phyloP scores from a whole-genome alignment of 2,329 filamentous ascomycete species.

The Pestalotiopsis sp. region DNA sequence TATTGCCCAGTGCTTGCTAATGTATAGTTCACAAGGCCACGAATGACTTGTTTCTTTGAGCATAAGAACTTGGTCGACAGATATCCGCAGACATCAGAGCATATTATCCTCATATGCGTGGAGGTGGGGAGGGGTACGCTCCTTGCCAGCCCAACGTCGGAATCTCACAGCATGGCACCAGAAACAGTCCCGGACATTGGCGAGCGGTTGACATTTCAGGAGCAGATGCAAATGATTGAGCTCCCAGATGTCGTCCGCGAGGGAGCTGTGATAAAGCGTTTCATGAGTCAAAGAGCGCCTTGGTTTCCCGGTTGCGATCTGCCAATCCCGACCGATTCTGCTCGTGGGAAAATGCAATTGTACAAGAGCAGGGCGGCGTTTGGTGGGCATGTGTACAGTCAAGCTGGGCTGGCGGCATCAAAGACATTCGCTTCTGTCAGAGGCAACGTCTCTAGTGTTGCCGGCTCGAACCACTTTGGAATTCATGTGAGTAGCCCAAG shows the following conservation, averaged over 20 bases:
- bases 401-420: constrained; percentile 40
- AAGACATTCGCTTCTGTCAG: constrained; percentile 32
- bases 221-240: constrained; percentile 34
- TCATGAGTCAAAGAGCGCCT: constrained; percentile 35
- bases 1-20: neutral
- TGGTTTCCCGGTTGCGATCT: constrained; percentile 35
- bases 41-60: neutral
- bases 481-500: constrained; percentile 39
- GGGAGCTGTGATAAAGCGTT: constrained; percentile 26
- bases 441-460: constrained; percentile 11
- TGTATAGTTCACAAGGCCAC: too few species aligned
- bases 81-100: neutral
- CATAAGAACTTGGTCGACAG: neutral
- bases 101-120: neutral
- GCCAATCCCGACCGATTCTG: constrained; percentile 6
- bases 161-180: neutral
- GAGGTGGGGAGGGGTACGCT: neutral
- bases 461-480: constrained; percentile 26
- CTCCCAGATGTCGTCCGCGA: constrained; percentile 25
- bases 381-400: constrained; percentile 47
- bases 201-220: constrained; percentile 35
- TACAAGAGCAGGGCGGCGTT: constrained; percentile 30
- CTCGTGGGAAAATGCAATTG: constrained; percentile 11
- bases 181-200: neutral
- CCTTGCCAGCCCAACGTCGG: neutral